Percentiles rank a stretch among this genome's conserved stretches.
phyloP scores from a whole-genome alignment of 1,284 basidiomycete species.

The Coniferiporia weirii region DNA sequence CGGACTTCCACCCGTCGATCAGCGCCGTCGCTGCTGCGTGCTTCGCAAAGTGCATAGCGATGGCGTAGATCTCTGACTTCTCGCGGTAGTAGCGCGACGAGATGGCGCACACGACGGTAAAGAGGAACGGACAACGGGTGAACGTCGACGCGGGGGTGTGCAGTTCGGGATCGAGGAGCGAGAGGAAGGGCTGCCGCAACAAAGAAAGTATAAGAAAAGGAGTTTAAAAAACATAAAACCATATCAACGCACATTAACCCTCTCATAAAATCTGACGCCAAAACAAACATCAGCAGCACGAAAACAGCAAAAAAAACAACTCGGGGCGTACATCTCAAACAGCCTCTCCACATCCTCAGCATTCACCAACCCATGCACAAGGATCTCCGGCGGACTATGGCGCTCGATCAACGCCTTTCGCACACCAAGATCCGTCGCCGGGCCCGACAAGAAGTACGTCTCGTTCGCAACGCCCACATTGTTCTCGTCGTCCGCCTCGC shows the following conservation, averaged over 20 bases:
- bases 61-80: conserved; percentile 75
- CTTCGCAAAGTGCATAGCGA: conserved; percentile 84
- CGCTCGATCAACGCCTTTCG: conserved; percentile 73
- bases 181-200: conserved; percentile 57
- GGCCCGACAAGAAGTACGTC: conserved; percentile 79
- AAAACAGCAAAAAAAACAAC: background rate
- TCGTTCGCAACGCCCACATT: conserved; percentile 77
- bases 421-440: conserved; percentile 60
- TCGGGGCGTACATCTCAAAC: conserved; percentile 68
- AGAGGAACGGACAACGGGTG: conserved; percentile 74
- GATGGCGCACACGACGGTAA: conserved; percentile 78
- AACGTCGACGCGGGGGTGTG: conserved; percentile 72
- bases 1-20: conserved; percentile 74
- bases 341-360: conserved; percentile 77
- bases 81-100: conserved; percentile 69
- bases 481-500: conserved; percentile 43
- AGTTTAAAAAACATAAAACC: conserved; percentile 1
- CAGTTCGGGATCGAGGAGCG: conserved; percentile 65
- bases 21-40: conserved; percentile 74
- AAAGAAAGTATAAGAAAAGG: background rate
- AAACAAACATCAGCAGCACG: conserved; percentile 8
- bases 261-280: conserved; percentile 54
- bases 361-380: conserved; percentile 76
- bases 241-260: conserved; percentile 54
- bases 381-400: conserved; percentile 76